Evolutionary conservation across 2,329 filamentous ascomycete species (phyloP).

Genomic region (Colletotrichum tanaceti): DNA sequence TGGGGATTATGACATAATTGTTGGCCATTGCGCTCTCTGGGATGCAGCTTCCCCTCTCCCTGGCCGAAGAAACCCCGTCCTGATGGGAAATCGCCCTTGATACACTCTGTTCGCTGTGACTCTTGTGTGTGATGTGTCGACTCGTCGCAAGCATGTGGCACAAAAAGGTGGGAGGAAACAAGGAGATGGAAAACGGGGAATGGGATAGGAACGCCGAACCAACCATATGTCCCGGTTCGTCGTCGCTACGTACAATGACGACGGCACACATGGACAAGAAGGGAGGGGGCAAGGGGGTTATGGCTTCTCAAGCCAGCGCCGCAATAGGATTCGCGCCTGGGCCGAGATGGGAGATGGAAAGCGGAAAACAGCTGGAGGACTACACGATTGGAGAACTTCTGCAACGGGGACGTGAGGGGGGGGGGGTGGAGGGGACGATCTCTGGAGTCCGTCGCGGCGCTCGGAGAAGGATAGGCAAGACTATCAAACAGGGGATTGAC

Average conservation of each 20-base stretch:
- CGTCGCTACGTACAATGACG: constrained; percentile 7
- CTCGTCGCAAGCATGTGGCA: constrained; percentile 12
- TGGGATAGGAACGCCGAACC: neutral
- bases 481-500: neutral
- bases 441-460: neutral
- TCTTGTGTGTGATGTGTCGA: constrained; percentile 18
- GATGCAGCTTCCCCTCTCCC: constrained; percentile 12
- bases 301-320: neutral
- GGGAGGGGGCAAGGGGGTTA: neutral
- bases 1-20: constrained; percentile 44
- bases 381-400: constrained; percentile 11
- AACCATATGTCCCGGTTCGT: neutral
- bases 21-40: constrained; percentile 20
- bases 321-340: neutral
- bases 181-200: constrained; percentile 3
- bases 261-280: constrained; percentile 1
- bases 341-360: neutral
- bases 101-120: neutral
- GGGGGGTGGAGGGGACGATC: neutral
- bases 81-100: constrained; percentile 3
- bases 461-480: constrained; percentile 1
- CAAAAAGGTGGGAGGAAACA: constrained; percentile 20
- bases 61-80: constrained; percentile 5
- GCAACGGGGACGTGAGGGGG: constrained; percentile 10
- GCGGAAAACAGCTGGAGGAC: constrained; percentile 32